phyloP scores from a whole-genome alignment of 192 early-diverging fungal genomes.

The Umbelopsis sp. region DNA sequence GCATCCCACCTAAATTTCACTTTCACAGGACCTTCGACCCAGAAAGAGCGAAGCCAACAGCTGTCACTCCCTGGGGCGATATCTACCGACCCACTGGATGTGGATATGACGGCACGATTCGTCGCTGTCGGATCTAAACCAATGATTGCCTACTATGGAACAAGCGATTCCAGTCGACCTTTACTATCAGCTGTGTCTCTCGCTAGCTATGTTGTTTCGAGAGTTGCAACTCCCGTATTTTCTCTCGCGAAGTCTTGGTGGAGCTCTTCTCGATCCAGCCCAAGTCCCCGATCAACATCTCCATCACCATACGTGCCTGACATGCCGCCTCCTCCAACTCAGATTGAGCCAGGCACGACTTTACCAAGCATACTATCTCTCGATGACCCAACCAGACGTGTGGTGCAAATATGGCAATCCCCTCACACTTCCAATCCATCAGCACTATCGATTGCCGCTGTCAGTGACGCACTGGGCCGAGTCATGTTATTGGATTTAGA shows the following conservation, averaged over 20 bases:
- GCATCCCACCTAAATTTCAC: neutral
- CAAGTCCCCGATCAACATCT: slow-evolving; percentile 28
- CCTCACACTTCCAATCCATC: slow-evolving; percentile 48
- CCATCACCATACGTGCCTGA: slow-evolving; percentile 39
- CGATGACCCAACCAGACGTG: slow-evolving; percentile 54
- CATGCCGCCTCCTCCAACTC: slow-evolving; percentile 40
- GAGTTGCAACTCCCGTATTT: slow-evolving; percentile 61
- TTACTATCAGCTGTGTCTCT: slow-evolving; percentile 54
- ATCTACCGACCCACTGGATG: slow-evolving; percentile 40
- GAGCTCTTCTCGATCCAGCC: slow-evolving; percentile 31
- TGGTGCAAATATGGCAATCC: slow-evolving; percentile 53
- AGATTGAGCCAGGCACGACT: slow-evolving; percentile 56
- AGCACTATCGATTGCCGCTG: slow-evolving; percentile 52
- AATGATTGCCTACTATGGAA: slow-evolving; percentile 59
- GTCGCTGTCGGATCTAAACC: slow-evolving; percentile 60
- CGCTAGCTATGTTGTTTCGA: slow-evolving; percentile 51
- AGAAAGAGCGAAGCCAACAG: neutral
- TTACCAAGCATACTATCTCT: slow-evolving; percentile 56
- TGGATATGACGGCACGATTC: slow-evolving; percentile 52
- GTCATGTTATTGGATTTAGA: slow-evolving; percentile 68
- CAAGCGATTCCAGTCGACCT: slow-evolving; percentile 49
- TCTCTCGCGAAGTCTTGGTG: slow-evolving; percentile 73
- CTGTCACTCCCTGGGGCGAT: slow-evolving; percentile 8
- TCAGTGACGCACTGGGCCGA: slow-evolving; percentile 69
- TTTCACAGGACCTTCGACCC: slow-evolving; percentile 35